A percentile compares a stretch with the other conserved stretches of the same genome.
These are phyloP conservation scores for Myriosclerotinia scirpicola DNA, from an alignment of 2,329 filamentous ascomycete genomes.

Conservation along the genomic window DNA sequence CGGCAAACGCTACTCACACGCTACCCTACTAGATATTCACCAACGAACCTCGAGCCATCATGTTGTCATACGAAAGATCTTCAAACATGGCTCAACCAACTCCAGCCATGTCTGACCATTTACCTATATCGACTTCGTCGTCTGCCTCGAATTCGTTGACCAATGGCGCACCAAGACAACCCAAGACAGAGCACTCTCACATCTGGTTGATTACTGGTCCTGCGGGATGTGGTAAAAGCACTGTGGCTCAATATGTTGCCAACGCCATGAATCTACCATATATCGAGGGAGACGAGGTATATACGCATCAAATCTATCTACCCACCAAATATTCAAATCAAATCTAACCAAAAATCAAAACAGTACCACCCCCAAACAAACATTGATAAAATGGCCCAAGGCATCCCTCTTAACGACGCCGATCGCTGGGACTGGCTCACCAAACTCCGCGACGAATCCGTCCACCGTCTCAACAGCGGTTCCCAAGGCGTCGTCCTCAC, in stretches of 20 bases:
- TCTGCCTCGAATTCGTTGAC: conserved; percentile 26
- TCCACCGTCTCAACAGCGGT: conserved; percentile 53
- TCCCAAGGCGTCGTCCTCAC: conserved; percentile 84
- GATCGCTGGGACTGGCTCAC: conserved; percentile 99
- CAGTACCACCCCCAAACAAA: conserved; percentile 76
- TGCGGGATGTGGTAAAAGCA: conserved; percentile 78
- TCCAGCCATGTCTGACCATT: conserved; percentile 33
- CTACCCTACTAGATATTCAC: no score
- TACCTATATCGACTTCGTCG: conserved; percentile 30
- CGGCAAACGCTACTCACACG: background rate
- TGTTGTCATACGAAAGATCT: conserved; percentile 39
- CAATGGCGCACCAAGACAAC: conserved; percentile 29
- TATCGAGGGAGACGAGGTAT: conserved; percentile 76
- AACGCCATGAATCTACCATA: conserved; percentile 64
- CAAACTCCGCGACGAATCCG: conserved; percentile 67
- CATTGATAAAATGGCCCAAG: conserved; percentile 86
- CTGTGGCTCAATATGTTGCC: conserved; percentile 66
- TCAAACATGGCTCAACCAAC: conserved; percentile 34
- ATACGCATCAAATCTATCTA: conserved; percentile 37
- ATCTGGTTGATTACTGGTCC: conserved; percentile 81
- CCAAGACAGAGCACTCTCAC: conserved; percentile 51
- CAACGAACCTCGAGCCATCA: conserved; percentile 25
- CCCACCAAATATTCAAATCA: background rate
- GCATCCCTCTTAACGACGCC: conserved; percentile 81
- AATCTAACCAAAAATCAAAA: conserved; percentile 24